Evolutionary conservation across 768 basidiomycete species (phyloP), one percentile per base, ranked within the genome.

Genomic region (Auriculariales sp.): DNA sequence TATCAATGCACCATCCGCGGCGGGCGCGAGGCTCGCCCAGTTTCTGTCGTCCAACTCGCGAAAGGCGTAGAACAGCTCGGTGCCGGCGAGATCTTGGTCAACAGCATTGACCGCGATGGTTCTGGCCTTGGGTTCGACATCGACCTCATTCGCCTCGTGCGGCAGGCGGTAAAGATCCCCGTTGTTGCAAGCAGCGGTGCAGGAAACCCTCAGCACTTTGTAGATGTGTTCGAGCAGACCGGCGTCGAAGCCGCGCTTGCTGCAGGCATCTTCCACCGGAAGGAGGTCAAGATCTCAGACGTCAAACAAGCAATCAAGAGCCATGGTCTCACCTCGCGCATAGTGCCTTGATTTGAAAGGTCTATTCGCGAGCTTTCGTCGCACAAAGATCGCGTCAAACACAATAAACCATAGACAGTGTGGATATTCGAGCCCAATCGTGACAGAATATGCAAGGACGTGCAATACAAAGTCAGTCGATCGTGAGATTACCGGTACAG

Each of bases 131-230:
- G 95, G 3, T 99, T 95, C 62, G 95, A 99, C 67, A 66, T 83
- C 33, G 85, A 85, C 56, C 69, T 99, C 17, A 66, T 98, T 49
- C 68, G 70, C 35, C 72, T 94, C 51, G 80, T 97, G 52, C 83
- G 81, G 60, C 67, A 62, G 46, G 74, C 70, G 31, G 92, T 97
- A 46, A 73, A 72, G 39, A 92, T 99, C 50, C 95, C 95, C 1
- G 87, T 98, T 39, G 83, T 99, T 19, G 92, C 93, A 19, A 90
- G 86, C 63, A 93, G 89, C 54, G 95, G 95, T 3, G 95, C 95
- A 32, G 95, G 95, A 14, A 70, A 68, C 45, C 66, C 70, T 28
- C 75, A 75, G 42, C 89, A 99, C 66, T 98, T 99, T 61, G 73
- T 79, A n/a, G 75, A 88, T 46, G 84, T 92, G 15, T 99, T 99